Base-by-base conservation (phyloP, 495 filamentous ascomycete genomes). In the Xylaria sp. region DNA sequence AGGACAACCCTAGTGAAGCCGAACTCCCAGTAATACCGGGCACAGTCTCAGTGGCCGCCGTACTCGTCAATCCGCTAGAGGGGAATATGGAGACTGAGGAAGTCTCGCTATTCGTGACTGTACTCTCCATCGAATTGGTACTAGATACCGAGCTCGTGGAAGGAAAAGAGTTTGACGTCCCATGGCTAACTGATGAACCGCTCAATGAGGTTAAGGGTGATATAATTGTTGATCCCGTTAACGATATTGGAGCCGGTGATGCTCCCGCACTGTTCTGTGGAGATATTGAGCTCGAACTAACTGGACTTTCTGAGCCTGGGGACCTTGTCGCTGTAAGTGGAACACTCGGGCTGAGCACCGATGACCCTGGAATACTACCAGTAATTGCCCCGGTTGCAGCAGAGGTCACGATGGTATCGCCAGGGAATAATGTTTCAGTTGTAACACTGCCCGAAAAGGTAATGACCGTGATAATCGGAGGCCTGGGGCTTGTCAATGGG, bases 111-210 rank as follows among this genome's bases (percentile, higher is more conserved):
- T 40, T 41, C 17, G 69, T 52, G n/a, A 15, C 17, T 2, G 69
- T 75, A 14, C 69, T 19, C 7, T 35, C 71, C 33, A 58, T 29
- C 41, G 71, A 61, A 29, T 66, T 72, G 24, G 31, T 17, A 66
- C 33, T 72, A 0, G 43, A 64, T 12, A 67, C 68, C 19, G 68
- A 75, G 21, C 69, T 74, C 5, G 55, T 66, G 12, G 57, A 46
- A 59, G 53, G 67, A n/a, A 58, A 71, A 33, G 67, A 48, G 46
- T 58, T 44, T 15, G 41, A 69, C 67, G 52, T 73, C 33, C 41
- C 71, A 21, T 29, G 31, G 50, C 35, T 66, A 6, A 57, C 67
- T 53, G 40, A 29, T 29, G 46, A 65, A 26, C 58, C 31, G 21
- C 69, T 37, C 15, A 58, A 35, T 14, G 35, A 35, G 1, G 53